Conservation (phyloP, 2,329 filamentous ascomycete genomes). For the Sclerotinia borealis region DNA sequence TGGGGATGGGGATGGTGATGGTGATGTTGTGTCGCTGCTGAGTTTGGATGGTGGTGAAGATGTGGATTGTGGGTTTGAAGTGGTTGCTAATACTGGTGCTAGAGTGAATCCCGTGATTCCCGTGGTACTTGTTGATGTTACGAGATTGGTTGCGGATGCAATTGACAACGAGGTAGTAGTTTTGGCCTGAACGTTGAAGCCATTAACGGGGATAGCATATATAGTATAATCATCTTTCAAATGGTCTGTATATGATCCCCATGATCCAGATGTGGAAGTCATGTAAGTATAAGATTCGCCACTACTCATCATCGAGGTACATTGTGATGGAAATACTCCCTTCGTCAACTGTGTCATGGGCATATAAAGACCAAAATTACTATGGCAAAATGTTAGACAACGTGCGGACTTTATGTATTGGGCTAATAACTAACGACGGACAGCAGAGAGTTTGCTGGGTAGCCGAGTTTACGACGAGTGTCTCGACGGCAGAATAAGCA, state of each 20-base stretch:
- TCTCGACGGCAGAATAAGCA: not conserved
- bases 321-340: not conserved
- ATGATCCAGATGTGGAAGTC: not conserved
- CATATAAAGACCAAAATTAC: not conserved
- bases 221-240: not conserved
- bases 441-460: not conserved
- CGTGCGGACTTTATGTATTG: not conserved
- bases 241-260: not conserved
- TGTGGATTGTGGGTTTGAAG: not conserved
- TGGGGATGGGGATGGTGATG: too few relatives aligned
- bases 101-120: not conserved
- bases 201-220: not conserved
- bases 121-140: not conserved
- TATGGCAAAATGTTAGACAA: not conserved
- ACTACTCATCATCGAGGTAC: not conserved
- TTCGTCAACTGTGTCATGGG: not conserved
- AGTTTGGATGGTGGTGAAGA: not conserved
- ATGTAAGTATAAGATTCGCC: not conserved
- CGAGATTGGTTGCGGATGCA: not conserved
- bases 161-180: not conserved
- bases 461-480: not conserved
- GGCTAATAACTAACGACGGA: not conserved
- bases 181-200: not conserved
- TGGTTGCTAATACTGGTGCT: not conserved
- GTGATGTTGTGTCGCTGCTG: not conserved